Evolutionary conservation across 169 alveolate genomes (phyloP).

Genomic region (Amoebophrya sp.): DNA sequence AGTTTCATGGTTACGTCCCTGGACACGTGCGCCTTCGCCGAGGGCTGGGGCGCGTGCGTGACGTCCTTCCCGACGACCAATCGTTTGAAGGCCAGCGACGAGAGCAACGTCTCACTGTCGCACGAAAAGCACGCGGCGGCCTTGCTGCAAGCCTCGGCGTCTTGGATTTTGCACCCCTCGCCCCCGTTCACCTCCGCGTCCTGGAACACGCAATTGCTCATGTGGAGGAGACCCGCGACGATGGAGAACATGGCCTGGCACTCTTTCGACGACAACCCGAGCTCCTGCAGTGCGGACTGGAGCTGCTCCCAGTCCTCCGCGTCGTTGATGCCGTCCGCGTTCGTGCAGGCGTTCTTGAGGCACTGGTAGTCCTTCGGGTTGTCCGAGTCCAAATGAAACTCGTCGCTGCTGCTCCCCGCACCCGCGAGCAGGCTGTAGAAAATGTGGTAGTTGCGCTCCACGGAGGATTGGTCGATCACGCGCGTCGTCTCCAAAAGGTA

Average conservation of each 20-base stretch:
- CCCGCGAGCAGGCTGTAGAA: constrained; percentile 83
- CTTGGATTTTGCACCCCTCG: neutral
- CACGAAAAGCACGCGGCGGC: neutral
- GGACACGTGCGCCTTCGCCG: neutral
- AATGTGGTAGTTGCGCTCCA: constrained; percentile 89
- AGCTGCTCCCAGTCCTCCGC: constrained; percentile 20
- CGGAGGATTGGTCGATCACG: constrained; percentile 35
- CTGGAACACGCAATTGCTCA: neutral
- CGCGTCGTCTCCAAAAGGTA: constrained; percentile 71
- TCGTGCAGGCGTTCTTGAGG: neutral
- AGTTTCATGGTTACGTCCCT: neutral
- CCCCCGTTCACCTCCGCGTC: neutral
- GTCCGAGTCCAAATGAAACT: neutral
- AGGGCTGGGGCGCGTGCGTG: neutral
- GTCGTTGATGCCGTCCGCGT: neutral
- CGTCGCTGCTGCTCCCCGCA: neutral
- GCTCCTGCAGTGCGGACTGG: neutral
- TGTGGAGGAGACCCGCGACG: neutral
- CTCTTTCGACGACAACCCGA: neutral
- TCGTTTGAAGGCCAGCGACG: neutral
- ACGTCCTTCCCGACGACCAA: neutral
- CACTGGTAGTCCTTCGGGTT: neutral
- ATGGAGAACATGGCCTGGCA: neutral
- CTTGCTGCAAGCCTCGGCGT: neutral
- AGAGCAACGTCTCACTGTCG: neutral